Percentiles rank a stretch among this genome's conserved stretches.
These are phyloP conservation scores for Clitoria ternatea DNA, from an alignment of 306 rosid genomes.

Conservation along the genomic window DNA sequence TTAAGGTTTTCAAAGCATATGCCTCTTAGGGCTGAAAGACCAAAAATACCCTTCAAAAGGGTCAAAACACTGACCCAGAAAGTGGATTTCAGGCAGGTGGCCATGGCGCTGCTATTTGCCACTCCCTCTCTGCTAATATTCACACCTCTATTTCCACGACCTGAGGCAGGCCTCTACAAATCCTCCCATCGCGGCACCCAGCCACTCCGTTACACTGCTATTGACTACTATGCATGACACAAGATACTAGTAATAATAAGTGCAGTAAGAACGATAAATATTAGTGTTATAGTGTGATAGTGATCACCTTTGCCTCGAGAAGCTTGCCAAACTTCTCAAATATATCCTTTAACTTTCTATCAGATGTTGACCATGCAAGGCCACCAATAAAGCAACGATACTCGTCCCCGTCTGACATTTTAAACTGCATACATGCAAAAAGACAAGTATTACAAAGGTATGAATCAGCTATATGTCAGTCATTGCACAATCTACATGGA, in stretches of 20 bases:
- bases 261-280: not conserved
- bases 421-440: conserved; percentile 38
- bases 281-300: not conserved
- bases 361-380: conserved; percentile 95
- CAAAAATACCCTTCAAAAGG: too few species aligned
- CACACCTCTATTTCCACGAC: too few species aligned
- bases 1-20: too few species aligned
- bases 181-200: too few species aligned
- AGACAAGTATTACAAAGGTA: not conserved
- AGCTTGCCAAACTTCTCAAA: conserved; percentile 95
- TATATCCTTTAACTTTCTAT: conserved; percentile 74
- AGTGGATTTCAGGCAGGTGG: too few species aligned
- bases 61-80: too few species aligned
- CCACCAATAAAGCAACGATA: conserved; percentile 97
- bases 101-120: too few species aligned
- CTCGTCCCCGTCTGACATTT: conserved; percentile 80
- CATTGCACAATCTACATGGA: not conserved
- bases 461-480: not conserved
- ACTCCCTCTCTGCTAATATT: too few species aligned
- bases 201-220: too few species aligned
- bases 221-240: conserved; percentile 8
- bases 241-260: not conserved
- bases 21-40: too few species aligned
- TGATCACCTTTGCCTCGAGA: conserved; percentile 83
- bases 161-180: too few species aligned